Base-by-base conservation (phyloP, 1,139 yeast species). In the Wickerhamiella infanticola region DNA sequence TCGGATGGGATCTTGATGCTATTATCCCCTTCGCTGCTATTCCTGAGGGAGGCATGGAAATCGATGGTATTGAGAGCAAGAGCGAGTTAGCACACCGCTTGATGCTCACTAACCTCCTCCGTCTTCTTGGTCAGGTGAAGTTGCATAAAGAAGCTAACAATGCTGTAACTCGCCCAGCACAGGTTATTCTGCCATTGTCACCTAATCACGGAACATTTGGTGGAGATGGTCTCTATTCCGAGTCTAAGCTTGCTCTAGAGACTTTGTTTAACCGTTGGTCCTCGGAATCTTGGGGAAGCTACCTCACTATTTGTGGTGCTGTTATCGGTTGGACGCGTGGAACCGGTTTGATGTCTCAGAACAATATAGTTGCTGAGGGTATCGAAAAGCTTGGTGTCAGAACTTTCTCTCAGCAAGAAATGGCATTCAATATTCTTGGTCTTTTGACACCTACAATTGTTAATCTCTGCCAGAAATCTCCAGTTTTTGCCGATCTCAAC, bases 321-420 rank as follows among this genome's bases (percentile, higher is more conserved):
- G 77, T 90, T 55, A 90, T 90, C 66, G 98, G 98, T 63, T 90
- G 98, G 98, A 90, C 98, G 53, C 85, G 98, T 76, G 98, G 98
- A 68, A 90, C 98, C 52, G 98, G 98, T 63, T 79, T 90, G 63
- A 90, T 90, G 98, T 75, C 88, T 61, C 96, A 81, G 58, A 90
- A 90, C 74, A 90, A 90, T 71, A 81, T 86, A 63, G 85, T 90
- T 65, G 96, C 98, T 50, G 96, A 88, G 69, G 96, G 96, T 57
- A 84, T 90, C 63, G 98, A 90, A 70, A 79, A 79, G 63, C 72
- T 82, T 54, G 97, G 98, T 60, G 96, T 90, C 47, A 83, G 98
- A 70, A 90, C 98, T 43, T 90, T 88, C 75, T 82, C 95, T 51
- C 98, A 90, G 70, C 84, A 84, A 69, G 98, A 90, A 70, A 90